These are phyloP conservation scores for Silene vulgaris DNA, from an alignment of 179 eudicot genomes.

Conservation along the genomic window DNA sequence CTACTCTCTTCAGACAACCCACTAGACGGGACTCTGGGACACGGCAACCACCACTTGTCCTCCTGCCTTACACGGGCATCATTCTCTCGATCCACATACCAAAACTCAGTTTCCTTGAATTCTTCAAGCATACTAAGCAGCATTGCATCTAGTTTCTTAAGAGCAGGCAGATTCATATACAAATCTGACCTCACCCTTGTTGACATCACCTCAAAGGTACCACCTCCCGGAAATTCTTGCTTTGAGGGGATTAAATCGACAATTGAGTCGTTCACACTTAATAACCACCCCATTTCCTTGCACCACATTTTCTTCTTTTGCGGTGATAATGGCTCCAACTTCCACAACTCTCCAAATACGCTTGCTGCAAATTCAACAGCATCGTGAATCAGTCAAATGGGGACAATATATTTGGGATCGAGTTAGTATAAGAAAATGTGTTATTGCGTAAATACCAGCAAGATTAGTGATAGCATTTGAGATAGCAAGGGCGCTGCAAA, in stretches of 20 bases:
- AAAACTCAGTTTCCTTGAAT: slow-evolving; percentile 77
- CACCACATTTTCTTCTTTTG: slow-evolving; percentile 81
- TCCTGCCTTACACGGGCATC: slow-evolving; percentile 61
- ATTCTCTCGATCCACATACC: slow-evolving; percentile 53
- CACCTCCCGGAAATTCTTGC: slow-evolving; percentile 72
- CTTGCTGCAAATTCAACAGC: slow-evolving; percentile 44
- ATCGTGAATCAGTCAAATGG: neutral
- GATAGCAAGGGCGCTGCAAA: slow-evolving; percentile 87
- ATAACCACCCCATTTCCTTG: slow-evolving; percentile 88
- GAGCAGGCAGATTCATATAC: slow-evolving; percentile 80
- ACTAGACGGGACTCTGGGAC: slow-evolving; percentile 65
- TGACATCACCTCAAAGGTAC: slow-evolving; percentile 80
- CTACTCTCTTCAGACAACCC: slow-evolving; percentile 76
- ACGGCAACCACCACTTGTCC: slow-evolving; percentile 99
- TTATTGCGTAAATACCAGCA: slow-evolving; percentile 42
- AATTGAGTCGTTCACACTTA: slow-evolving; percentile 81
- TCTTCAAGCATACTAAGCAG: slow-evolving; percentile 77
- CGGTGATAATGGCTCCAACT: slow-evolving; percentile 71
- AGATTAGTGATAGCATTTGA: slow-evolving; percentile 94
- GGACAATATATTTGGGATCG: too few species aligned
- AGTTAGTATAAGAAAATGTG: neutral
- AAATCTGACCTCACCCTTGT: slow-evolving; percentile 73
- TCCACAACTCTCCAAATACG: slow-evolving; percentile 89
- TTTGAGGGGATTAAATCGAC: slow-evolving; percentile 84
- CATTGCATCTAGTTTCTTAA: slow-evolving; percentile 85